Percentiles rank a stretch among this genome's conserved stretches.
These are phyloP conservation scores for Cotoneaster glaucophyllus DNA, from an alignment of 306 rosid genomes.

Conservation along the genomic window DNA sequence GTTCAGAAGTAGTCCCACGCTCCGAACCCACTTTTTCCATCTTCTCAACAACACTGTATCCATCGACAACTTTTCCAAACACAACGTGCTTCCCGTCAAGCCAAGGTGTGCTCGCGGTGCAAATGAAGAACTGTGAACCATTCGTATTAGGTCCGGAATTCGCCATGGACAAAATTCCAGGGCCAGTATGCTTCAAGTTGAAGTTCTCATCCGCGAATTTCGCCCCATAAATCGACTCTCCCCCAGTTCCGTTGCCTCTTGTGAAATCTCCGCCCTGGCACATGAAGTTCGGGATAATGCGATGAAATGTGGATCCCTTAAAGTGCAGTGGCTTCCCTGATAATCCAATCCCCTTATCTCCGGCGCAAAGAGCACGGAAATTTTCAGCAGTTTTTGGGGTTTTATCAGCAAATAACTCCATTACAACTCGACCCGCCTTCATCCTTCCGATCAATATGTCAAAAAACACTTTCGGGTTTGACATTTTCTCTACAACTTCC, in stretches of 20 bases:
- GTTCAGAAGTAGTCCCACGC: conserved; percentile 43
- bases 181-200: conserved; percentile 63
- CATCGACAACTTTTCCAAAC: conserved; percentile 83
- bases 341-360: conserved; percentile 66
- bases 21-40: conserved; percentile 77
- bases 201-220: conserved; percentile 76
- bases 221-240: conserved; percentile 74
- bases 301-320: conserved; percentile 72
- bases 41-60: conserved; percentile 51
- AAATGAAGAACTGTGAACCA: conserved; percentile 85
- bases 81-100: conserved; percentile 89
- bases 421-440: conserved; percentile 72
- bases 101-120: conserved; percentile 55
- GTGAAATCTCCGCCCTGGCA: conserved; percentile 93
- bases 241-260: conserved; percentile 76
- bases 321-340: conserved; percentile 63
- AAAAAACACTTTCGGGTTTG: conserved; percentile 79
- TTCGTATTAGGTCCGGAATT: conserved; percentile 70
- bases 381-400: conserved; percentile 89
- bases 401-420: conserved; percentile 66
- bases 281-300: conserved; percentile 75
- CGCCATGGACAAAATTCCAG: conserved; percentile 86
- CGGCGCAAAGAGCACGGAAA: conserved; percentile 81
- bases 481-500: conserved; percentile 27
- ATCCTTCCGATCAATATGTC: conserved; percentile 65